phyloP scores from a whole-genome alignment of 805 yeast genomes.

The Barnettozyma salicaria region DNA sequence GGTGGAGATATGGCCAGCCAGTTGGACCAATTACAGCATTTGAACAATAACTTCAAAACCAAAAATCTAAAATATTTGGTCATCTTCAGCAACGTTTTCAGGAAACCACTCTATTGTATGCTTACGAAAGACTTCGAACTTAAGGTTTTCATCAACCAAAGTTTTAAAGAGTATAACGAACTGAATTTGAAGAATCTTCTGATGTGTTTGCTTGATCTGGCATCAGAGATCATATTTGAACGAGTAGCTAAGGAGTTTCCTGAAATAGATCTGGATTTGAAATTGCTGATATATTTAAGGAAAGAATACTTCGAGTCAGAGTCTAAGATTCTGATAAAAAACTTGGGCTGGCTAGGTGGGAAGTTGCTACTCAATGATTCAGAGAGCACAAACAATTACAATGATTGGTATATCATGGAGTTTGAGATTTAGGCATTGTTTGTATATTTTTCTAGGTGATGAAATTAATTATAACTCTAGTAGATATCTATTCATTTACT shows the following conservation, averaged over 20 bases:
- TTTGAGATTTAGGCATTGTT: conserved; percentile 20
- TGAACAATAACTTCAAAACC: conserved; percentile 21
- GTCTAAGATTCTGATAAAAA: conserved; percentile 21
- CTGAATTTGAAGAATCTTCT: conserved; percentile 22
- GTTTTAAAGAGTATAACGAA: conserved; percentile 18
- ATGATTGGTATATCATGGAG: conserved; percentile 27
- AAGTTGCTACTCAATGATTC: conserved; percentile 18
- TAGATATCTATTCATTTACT: too few relatives aligned
- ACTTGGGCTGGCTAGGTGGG: conserved; percentile 27
- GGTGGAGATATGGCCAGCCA: conserved; percentile 9
- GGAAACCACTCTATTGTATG: conserved; percentile 21
- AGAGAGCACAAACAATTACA: conserved; percentile 18
- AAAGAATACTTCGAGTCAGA: conserved; percentile 22
- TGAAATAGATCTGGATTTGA: conserved; percentile 13
- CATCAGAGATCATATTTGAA: conserved; percentile 19
- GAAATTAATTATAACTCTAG: too few relatives aligned
- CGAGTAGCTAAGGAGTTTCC: conserved; percentile 4
- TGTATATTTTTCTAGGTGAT: background rate
- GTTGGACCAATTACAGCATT: conserved; percentile 9
- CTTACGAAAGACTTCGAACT: conserved; percentile 12
- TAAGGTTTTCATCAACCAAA: conserved; percentile 21
- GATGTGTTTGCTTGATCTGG: conserved; percentile 22
- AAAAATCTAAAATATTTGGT: conserved; percentile 18
- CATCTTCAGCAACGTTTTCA: conserved; percentile 17
- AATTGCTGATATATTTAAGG: conserved; percentile 21